Conservation (phyloP, 139 green algal species). For the Tetradesmus lagerheimii region DNA sequence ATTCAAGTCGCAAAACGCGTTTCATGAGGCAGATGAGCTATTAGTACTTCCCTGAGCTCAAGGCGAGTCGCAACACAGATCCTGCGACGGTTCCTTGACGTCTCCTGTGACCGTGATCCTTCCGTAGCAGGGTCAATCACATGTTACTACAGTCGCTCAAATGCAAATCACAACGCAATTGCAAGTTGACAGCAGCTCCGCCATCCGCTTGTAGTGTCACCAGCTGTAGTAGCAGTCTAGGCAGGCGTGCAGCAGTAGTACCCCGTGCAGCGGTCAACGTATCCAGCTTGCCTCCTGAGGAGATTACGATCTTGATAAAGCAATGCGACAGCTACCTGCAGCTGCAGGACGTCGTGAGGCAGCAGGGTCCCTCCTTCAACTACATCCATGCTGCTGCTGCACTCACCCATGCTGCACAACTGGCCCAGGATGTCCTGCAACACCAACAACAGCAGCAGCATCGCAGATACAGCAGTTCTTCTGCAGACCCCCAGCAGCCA, state of each 20-base stretch:
- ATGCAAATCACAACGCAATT: too few relatives aligned
- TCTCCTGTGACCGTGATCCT: too few relatives aligned
- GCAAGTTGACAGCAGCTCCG: too few relatives aligned
- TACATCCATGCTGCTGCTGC: slow-evolving; percentile 44
- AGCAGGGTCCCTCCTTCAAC: slow-evolving; percentile 13
- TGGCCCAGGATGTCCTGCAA: not conserved
- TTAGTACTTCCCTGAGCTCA: too few relatives aligned
- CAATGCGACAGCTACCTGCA: not conserved
- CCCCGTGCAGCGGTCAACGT: not conserved
- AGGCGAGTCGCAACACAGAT: too few relatives aligned
- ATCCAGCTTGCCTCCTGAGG: not conserved
- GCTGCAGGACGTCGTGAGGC: not conserved
- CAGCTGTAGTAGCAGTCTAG: not conserved
- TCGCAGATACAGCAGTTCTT: too few relatives aligned
- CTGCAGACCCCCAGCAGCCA: not conserved
- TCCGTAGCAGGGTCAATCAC: too few relatives aligned
- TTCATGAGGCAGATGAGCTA: too few relatives aligned
- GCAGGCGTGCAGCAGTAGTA: not conserved
- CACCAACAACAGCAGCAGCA: slow-evolving; percentile 3
- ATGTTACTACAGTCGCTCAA: too few relatives aligned
- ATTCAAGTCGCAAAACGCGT: too few relatives aligned
- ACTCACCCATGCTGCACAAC: slow-evolving; percentile 43
- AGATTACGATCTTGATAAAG: not conserved
- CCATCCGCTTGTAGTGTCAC: not conserved
- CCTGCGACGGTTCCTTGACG: too few relatives aligned